phyloP scores from a whole-genome alignment of 352 stramenopile genomes.

The Phytophthora boehmeriae region DNA sequence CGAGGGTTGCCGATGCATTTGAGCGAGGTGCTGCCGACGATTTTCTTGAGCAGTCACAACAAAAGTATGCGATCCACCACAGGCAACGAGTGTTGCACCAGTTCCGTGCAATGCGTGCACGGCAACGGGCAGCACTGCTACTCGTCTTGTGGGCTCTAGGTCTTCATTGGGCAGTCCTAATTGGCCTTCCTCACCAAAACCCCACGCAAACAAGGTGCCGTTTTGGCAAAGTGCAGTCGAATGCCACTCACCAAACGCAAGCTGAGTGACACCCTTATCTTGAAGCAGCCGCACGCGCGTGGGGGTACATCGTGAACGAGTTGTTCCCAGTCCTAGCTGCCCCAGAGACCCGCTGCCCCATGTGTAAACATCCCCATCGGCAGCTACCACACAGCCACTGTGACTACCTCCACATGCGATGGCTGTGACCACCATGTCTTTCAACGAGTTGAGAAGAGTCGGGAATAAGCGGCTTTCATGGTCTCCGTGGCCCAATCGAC shows the following conservation, averaged over 20 bases:
- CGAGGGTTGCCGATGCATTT: constrained; percentile 45
- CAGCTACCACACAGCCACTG: constrained; percentile 47
- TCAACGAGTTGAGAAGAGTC: constrained; percentile 37
- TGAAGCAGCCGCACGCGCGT: constrained; percentile 51
- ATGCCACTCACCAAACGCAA: constrained; percentile 76
- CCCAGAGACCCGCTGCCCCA: constrained; percentile 67
- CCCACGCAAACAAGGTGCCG: constrained; percentile 62
- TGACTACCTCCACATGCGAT: constrained; percentile 66
- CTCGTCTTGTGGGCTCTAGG: constrained; percentile 37
- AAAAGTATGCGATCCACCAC: constrained; percentile 65
- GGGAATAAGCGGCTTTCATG: constrained; percentile 52
- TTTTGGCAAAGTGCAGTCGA: constrained; percentile 68
- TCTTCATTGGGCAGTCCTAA: constrained; percentile 57
- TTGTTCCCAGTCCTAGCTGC: constrained; percentile 54
- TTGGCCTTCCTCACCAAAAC: constrained; percentile 77
- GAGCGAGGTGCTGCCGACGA: constrained; percentile 43
- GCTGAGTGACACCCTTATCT: constrained; percentile 47
- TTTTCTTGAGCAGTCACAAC: constrained; percentile 72
- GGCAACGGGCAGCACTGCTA: constrained; percentile 50
- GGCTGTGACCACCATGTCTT: constrained; percentile 36
- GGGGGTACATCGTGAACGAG: constrained; percentile 44
- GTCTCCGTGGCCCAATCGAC: constrained; percentile 57
- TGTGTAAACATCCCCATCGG: constrained; percentile 53
- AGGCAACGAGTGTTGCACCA: constrained; percentile 58
- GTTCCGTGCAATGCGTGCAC: constrained; percentile 61